Percentiles rank a stretch among this genome's conserved stretches.
Evolutionary conservation across 2,329 filamentous ascomycete species (phyloP).

Genomic region (Aspergillus sp.): DNA sequence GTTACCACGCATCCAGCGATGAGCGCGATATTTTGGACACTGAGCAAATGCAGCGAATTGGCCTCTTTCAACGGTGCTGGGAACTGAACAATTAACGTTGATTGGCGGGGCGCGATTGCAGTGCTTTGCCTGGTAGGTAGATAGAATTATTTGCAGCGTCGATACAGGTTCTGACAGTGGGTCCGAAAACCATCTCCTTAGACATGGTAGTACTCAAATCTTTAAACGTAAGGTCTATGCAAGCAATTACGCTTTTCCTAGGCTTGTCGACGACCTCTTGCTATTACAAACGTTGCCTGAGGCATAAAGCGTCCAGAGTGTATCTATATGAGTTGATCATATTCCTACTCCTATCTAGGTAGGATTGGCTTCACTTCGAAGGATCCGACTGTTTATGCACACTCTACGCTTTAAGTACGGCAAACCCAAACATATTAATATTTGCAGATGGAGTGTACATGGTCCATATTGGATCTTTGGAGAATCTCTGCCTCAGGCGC

Average conservation of each 20-base stretch:
- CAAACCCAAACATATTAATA: not conserved
- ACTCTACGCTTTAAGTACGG: no score
- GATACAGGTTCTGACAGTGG: not conserved
- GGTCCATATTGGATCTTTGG: not conserved
- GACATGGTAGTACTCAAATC: not conserved
- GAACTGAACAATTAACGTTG: not conserved
- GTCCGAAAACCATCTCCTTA: not conserved
- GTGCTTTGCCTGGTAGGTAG: not conserved
- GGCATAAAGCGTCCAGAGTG: no score
- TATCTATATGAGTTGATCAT: no score
- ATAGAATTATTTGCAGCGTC: not conserved
- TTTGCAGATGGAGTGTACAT: not conserved
- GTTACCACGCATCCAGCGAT: not conserved
- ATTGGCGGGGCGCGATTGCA: conserved; percentile 13
- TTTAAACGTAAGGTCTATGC: not conserved
- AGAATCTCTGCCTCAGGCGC: conserved; percentile 21
- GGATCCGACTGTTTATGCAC: no score
- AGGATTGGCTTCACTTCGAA: no score
- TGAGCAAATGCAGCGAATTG: not conserved
- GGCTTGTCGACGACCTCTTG: not conserved
- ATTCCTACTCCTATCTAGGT: no score
- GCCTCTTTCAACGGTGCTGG: not conserved
- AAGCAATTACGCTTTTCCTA: not conserved
- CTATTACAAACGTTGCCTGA: no score
- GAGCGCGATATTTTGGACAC: not conserved